phyloP scores from a whole-genome alignment of 2,329 filamentous ascomycete genomes.

The Aspergillus sp. region DNA sequence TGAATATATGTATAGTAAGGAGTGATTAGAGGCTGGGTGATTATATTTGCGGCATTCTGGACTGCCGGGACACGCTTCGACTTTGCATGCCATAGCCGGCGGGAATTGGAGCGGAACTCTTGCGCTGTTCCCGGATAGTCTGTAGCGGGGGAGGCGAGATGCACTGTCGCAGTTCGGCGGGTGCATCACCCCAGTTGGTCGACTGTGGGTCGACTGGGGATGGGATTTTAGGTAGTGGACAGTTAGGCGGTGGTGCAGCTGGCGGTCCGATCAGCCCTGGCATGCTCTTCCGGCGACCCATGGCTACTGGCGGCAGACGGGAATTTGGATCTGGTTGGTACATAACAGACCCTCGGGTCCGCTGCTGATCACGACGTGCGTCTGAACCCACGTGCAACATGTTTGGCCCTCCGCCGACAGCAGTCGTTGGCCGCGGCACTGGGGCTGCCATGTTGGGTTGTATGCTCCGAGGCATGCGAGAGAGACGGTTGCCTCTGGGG shows the following conservation, averaged over 20 bases:
- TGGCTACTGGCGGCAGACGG: conserved; percentile 14
- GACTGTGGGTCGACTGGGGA: conserved; percentile 18
- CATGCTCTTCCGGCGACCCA: conserved; percentile 37
- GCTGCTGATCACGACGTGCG: conserved; percentile 11
- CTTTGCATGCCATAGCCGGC: conserved; percentile 2
- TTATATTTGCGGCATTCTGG: not conserved
- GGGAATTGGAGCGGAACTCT: conserved; percentile 6
- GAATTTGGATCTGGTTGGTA: conserved; percentile 8
- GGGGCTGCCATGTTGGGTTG: not conserved
- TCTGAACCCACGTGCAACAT: not conserved
- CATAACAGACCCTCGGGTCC: conserved; percentile 18
- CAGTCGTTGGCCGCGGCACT: conserved; percentile 1
- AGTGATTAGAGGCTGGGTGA: not conserved
- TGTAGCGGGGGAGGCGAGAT: conserved; percentile 13
- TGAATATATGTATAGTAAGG: not conserved
- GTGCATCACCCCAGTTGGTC: not conserved
- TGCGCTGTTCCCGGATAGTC: conserved; percentile 10
- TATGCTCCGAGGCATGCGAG: conserved; percentile 15
- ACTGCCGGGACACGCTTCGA: conserved; percentile 5
- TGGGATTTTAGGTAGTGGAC: conserved; percentile 37
- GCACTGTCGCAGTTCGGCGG: conserved; percentile 5
- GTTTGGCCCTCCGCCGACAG: conserved; percentile 1
- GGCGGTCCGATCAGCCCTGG: conserved; percentile 36
- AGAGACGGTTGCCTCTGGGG: conserved; percentile 10
- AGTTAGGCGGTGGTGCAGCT: conserved; percentile 35